Evolutionary conservation across 768 basidiomycete genomes (phyloP).

Genomic region (Pholiota conissans): DNA sequence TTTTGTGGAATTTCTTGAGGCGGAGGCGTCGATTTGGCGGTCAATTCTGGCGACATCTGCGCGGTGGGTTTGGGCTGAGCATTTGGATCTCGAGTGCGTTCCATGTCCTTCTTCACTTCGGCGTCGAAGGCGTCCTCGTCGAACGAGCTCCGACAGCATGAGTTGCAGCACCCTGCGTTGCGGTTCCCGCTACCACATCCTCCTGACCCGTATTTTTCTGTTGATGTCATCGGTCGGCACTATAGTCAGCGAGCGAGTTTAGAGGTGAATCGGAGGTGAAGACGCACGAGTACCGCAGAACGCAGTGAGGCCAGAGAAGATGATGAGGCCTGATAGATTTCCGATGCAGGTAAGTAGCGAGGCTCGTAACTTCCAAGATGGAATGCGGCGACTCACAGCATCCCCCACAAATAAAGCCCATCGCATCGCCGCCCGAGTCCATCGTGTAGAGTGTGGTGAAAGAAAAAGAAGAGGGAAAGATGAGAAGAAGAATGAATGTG

Average conservation of each 20-base stretch:
- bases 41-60: conserved; percentile 22
- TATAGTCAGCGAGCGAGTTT: background rate
- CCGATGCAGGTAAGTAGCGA: background rate
- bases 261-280: background rate
- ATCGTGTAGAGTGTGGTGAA: conserved; percentile 10
- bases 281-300: conserved; percentile 23
- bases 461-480: background rate
- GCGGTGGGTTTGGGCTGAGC: conserved; percentile 24
- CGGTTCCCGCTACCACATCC: conserved; percentile 26
- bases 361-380: too few species aligned
- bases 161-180: conserved; percentile 44
- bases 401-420: conserved; percentile 14
- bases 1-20: background rate
- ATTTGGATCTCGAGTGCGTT: conserved; percentile 33
- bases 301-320: conserved; percentile 20
- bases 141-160: conserved; percentile 43
- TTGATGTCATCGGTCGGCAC: background rate
- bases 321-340: conserved; percentile 14
- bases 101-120: conserved; percentile 36
- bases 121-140: conserved; percentile 45
- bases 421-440: conserved; percentile 11
- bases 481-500: background rate
- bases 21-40: background rate
- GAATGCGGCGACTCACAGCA: conserved; percentile 22
- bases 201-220: conserved; percentile 31